Evolutionary conservation across 768 basidiomycete genomes (phyloP).

Genomic region (Boletus insuetus): DNA sequence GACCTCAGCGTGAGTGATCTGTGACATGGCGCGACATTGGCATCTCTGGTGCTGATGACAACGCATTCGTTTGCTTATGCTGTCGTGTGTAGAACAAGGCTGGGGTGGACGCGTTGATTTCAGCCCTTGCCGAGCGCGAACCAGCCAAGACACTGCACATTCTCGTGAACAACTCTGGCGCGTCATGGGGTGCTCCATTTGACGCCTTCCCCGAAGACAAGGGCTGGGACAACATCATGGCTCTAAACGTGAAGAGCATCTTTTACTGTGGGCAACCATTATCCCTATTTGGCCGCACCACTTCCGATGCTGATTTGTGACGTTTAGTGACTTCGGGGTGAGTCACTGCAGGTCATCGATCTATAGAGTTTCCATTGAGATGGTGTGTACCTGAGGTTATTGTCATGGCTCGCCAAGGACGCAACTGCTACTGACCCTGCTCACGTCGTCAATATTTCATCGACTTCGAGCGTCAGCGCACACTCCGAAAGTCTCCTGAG

Average conservation of each 20-base stretch:
- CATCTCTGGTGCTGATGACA: neutral
- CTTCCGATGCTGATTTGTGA: neutral
- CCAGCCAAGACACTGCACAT: slow-evolving; percentile 62
- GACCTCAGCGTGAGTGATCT: slow-evolving; percentile 60
- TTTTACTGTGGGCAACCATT: slow-evolving; percentile 62
- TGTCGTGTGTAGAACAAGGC: slow-evolving; percentile 56
- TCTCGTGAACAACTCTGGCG: slow-evolving; percentile 81
- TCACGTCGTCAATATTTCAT: slow-evolving; percentile 82
- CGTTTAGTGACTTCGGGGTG: slow-evolving; percentile 45
- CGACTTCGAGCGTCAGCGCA: slow-evolving; percentile 57
- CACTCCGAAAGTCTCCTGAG: slow-evolving; percentile 48
- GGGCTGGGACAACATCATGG: slow-evolving; percentile 84
- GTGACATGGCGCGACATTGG: neutral
- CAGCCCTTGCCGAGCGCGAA: slow-evolving; percentile 67
- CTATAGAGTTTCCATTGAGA: neutral
- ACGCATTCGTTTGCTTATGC: neutral
- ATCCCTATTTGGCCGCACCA: neutral
- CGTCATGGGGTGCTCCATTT: slow-evolving; percentile 73
- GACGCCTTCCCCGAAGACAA: slow-evolving; percentile 72
- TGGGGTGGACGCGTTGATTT: slow-evolving; percentile 72
- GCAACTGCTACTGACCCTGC: slow-evolving; percentile 62
- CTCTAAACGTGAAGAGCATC: slow-evolving; percentile 81
- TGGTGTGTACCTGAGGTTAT: slow-evolving; percentile 11
- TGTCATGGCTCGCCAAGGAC: slow-evolving; percentile 62
- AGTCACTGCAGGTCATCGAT: neutral